These are phyloP conservation scores for Marchantia polymorpha DNA, from an alignment of 225 moss, liverwort and hornwort species.

Conservation along the genomic window DNA sequence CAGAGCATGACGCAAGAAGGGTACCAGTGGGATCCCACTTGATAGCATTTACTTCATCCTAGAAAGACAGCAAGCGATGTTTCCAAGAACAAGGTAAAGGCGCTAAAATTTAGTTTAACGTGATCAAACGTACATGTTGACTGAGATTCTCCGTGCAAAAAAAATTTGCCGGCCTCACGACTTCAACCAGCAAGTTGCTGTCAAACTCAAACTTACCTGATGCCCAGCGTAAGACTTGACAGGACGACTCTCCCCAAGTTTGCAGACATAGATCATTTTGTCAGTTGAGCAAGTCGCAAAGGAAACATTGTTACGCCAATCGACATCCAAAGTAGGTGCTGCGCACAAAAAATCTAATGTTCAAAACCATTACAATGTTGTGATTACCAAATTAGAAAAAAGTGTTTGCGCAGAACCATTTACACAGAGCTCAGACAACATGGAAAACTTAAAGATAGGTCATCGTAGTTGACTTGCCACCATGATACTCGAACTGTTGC, in stretches of 20 bases:
- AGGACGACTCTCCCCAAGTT: conserved; percentile 88
- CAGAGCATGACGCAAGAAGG: conserved; percentile 91
- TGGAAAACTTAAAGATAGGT: background rate
- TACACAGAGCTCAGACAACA: background rate
- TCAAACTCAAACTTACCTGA: conserved; percentile 45
- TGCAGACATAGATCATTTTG: conserved; percentile 99
- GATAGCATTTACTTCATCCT: conserved; percentile 99
- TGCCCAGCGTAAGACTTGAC: conserved; percentile 92
- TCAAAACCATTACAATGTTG: too few relatives aligned
- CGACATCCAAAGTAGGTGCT: conserved; percentile 98
- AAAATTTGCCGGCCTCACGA: too few relatives aligned
- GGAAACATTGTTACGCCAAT: conserved; percentile 96
- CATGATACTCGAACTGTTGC: conserved; percentile 95
- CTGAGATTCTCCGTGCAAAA: background rate
- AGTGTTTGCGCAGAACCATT: background rate
- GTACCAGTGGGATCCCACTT: conserved; percentile 99
- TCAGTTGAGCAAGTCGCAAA: conserved; percentile 99
- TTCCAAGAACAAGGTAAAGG: too few relatives aligned
- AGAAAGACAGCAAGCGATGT: background rate
- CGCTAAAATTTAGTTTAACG: background rate
- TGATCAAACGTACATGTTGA: background rate
- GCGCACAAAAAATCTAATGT: conserved; percentile 26
- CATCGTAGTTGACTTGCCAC: conserved; percentile 42
- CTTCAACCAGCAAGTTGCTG: background rate
- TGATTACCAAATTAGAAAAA: too few relatives aligned